Evolutionary conservation across 2,329 filamentous ascomycete species (phyloP).

Genomic region (Alternaria metachromatica): DNA sequence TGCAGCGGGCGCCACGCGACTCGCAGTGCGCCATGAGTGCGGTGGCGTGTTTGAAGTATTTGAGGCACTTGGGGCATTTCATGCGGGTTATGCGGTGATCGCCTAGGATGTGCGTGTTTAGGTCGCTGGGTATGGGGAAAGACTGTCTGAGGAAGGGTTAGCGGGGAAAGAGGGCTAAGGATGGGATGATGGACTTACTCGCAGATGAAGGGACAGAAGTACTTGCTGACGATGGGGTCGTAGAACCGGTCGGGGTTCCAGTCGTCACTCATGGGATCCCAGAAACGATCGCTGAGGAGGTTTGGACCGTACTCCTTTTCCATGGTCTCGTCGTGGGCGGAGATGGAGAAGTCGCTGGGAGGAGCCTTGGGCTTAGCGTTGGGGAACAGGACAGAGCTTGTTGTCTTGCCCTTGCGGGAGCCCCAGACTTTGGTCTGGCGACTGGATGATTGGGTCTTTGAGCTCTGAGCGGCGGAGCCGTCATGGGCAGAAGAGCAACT

Average conservation of each 20-base stretch:
- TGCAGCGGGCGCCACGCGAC: conserved; percentile 36
- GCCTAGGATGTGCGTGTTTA: conserved; percentile 47
- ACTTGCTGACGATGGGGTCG: conserved; percentile 53
- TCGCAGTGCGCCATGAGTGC: conserved; percentile 53
- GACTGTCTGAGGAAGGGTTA: neutral
- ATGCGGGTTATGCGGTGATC: conserved; percentile 45
- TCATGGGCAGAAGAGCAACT: neutral
- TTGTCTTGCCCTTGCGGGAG: conserved; percentile 24
- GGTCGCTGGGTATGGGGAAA: conserved; percentile 31
- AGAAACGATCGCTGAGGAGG: conserved; percentile 50
- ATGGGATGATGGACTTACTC: conserved; percentile 45
- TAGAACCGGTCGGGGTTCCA: conserved; percentile 60
- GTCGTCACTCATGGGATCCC: conserved; percentile 57
- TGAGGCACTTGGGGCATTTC: conserved; percentile 51
- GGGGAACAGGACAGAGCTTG: conserved; percentile 45
- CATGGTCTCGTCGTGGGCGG: conserved; percentile 33
- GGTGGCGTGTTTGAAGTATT: conserved; percentile 48
- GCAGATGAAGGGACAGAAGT: conserved; percentile 64
- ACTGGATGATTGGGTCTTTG: conserved; percentile 1
- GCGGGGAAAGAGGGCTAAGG: neutral
- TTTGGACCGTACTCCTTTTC: conserved; percentile 43
- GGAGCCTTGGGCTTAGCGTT: conserved; percentile 41
- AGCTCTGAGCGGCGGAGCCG: conserved; percentile 1
- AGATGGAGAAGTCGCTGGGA: conserved; percentile 38
- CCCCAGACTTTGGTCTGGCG: conserved; percentile 33